A percentile compares a stretch with the other conserved stretches of the same genome.
phyloP scores from a whole-genome alignment of 352 stramenopile species.

The Pythium phragmitis region DNA sequence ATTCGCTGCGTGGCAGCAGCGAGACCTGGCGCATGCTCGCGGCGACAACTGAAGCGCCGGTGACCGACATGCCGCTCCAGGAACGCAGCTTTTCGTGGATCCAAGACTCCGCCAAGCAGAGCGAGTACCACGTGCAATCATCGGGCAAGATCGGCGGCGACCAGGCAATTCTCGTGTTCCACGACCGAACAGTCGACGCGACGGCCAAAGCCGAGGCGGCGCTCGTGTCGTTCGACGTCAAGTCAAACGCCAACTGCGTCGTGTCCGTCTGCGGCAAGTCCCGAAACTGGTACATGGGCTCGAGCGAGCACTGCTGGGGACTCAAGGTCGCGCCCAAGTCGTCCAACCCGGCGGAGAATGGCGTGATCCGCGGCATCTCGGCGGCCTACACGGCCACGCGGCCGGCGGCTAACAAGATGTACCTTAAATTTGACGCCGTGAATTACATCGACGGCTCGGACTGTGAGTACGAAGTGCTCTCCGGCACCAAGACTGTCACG shows the following conservation, averaged over 20 bases:
- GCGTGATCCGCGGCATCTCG: conserved; percentile 66
- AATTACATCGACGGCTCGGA: conserved; percentile 72
- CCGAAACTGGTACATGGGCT: conserved; percentile 62
- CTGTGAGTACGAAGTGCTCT: conserved; percentile 72
- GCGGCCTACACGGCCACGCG: conserved; percentile 51
- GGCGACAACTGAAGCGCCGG: background rate
- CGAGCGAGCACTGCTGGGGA: conserved; percentile 69
- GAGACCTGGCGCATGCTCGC: conserved; percentile 26
- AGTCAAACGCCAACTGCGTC: conserved; percentile 65
- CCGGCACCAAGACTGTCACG: conserved; percentile 55
- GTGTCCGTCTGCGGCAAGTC: conserved; percentile 68
- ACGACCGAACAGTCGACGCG: conserved; percentile 40
- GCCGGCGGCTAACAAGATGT: conserved; percentile 62
- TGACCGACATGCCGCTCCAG: conserved; percentile 12
- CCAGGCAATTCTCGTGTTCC: conserved; percentile 71
- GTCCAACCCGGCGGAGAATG: conserved; percentile 45
- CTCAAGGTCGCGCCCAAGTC: conserved; percentile 71
- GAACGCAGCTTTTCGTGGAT: conserved; percentile 50
- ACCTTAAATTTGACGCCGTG: conserved; percentile 76
- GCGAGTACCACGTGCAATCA: conserved; percentile 32
- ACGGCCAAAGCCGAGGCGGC: conserved; percentile 50
- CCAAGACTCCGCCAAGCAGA: conserved; percentile 23
- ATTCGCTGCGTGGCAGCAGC: conserved; percentile 15
- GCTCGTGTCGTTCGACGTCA: conserved; percentile 69
- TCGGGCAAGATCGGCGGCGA: conserved; percentile 61